Percentiles rank a stretch among this genome's conserved stretches.
Conservation (phyloP, 148 eudicot species). For the Dianthus caryophyllus region DNA sequence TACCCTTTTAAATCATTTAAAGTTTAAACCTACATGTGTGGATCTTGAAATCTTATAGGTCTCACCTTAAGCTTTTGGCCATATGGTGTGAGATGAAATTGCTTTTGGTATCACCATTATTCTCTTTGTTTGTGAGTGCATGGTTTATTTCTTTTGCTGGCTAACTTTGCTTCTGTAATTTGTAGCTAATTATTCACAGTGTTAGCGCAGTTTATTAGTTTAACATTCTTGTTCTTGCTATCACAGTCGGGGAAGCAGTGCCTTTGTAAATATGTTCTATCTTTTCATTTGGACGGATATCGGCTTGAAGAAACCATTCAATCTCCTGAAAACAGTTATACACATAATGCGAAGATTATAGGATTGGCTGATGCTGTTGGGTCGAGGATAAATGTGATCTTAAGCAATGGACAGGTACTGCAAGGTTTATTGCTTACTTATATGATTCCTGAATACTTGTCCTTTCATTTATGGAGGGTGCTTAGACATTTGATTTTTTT, state of each 20-base stretch:
- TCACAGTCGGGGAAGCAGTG: constrained; percentile 90
- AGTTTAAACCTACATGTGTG: background rate
- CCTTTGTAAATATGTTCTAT: constrained; percentile 68
- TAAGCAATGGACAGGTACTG: constrained; percentile 78
- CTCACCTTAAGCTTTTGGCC: background rate
- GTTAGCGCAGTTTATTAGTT: background rate
- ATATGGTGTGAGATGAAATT: background rate
- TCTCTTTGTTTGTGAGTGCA: background rate
- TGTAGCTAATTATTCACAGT: background rate
- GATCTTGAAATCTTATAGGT: background rate
- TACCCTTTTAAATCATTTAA: background rate
- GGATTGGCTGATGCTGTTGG: constrained; percentile 89
- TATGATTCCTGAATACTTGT: constrained; percentile 7
- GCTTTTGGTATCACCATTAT: background rate
- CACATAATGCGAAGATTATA: constrained; percentile 44
- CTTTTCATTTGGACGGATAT: constrained; percentile 37
- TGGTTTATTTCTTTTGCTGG: background rate
- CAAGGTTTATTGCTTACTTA: background rate
- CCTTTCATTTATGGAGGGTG: background rate
- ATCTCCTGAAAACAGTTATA: constrained; percentile 34
- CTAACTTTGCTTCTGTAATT: background rate
- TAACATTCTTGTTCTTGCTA: constrained; percentile 14
- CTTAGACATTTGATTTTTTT: background rate
- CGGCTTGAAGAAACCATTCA: constrained; percentile 29
- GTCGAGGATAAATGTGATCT: constrained; percentile 59